Base-by-base conservation (phyloP, 1,139 yeast species). In the Trichomonascaceae sp. region DNA sequence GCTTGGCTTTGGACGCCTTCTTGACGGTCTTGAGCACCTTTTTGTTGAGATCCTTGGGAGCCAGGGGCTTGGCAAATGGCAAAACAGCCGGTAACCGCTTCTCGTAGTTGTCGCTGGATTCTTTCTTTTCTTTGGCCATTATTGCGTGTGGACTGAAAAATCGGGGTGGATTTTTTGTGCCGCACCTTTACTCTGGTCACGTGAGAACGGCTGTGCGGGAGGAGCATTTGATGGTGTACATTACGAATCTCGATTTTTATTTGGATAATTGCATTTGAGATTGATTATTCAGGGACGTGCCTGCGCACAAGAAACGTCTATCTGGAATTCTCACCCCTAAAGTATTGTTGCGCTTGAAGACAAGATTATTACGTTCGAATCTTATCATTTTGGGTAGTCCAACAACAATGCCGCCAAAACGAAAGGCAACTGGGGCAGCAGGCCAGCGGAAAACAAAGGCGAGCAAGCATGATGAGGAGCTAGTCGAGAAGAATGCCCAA, bases 1-100 rank as follows among this genome's bases (percentile, higher is more conserved):
- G 96, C 65, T 92, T 89, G 45, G 95, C 93, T 65, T 89, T 89
- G 37, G 97, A 84, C 8, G 96, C 95, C 60, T 84, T 87, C 70
- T 89, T 92, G 44, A 92, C 93, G 30, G 94, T 82, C 65, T 92
- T 92, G 53, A 92, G 72, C 26, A 89, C 77, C 63, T 89, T 89
- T 65, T 92, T 92, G 69, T 89, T 92, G 57, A 87, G 66, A 62
- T 92, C 92, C 67, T 92, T 92, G 33, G 95, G 76, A 14, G 98
- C 99, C 52, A 92, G 69, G 42, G 99, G 99, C 53, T 76, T 67
- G 37, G 98, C 96, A 59, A 92, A 89, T 40, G 95, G 79, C 51
- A 89, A 69, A 37, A 81, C 74, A 16, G 96, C 96, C 31, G 94
- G 76, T 65, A 89, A 64, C 61, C 96, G 75, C 54, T 71, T 70